Conservation (phyloP, 2,329 filamentous ascomycete genomes). For the Phaeoacremonium minimum region DNA sequence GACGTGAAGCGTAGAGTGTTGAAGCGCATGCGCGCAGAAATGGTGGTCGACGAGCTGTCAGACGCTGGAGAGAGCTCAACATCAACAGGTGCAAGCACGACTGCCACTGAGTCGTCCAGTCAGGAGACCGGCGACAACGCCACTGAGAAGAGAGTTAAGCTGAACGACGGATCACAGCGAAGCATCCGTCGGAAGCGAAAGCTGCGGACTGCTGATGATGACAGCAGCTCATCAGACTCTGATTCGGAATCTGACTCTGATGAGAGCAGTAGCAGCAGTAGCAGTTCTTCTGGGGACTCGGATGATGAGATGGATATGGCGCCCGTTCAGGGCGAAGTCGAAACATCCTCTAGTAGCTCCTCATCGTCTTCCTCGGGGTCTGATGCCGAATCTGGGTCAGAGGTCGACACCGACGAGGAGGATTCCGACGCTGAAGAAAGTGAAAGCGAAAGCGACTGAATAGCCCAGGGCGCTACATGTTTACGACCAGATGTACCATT, state of each 20-base stretch:
- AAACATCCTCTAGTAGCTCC: slow-evolving; percentile 17
- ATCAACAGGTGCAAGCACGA: slow-evolving; percentile 18
- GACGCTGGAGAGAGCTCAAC: slow-evolving; percentile 36
- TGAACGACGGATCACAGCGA: slow-evolving; percentile 38
- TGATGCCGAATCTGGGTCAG: slow-evolving; percentile 11
- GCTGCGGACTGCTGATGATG: slow-evolving; percentile 41
- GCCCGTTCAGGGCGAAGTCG: slow-evolving; percentile 5
- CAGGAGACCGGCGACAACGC: slow-evolving; percentile 15
- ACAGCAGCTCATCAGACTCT: slow-evolving; percentile 27
- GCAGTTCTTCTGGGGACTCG: slow-evolving; percentile 25
- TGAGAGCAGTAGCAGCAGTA: slow-evolving; percentile 27
- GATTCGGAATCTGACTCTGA: slow-evolving; percentile 27
- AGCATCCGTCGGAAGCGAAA: slow-evolving; percentile 49
- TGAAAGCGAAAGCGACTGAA: slow-evolving; percentile 13
- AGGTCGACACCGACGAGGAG: slow-evolving; percentile 9
- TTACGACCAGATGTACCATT: background rate
- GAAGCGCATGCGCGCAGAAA: slow-evolving; percentile 60
- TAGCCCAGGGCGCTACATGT: background rate
- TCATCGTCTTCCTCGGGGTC: slow-evolving; percentile 16
- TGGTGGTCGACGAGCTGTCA: slow-evolving; percentile 50
- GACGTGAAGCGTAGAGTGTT: slow-evolving; percentile 51
- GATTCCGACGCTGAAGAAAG: slow-evolving; percentile 10
- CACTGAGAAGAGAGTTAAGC: slow-evolving; percentile 32
- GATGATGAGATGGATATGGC: slow-evolving; percentile 26
- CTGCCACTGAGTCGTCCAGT: slow-evolving; percentile 15